A percentile compares a stretch with the other conserved stretches of the same genome.
These are phyloP conservation scores for Xanthoconium stramineum DNA, from an alignment of 768 basidiomycete species.

Conservation along the genomic window DNA sequence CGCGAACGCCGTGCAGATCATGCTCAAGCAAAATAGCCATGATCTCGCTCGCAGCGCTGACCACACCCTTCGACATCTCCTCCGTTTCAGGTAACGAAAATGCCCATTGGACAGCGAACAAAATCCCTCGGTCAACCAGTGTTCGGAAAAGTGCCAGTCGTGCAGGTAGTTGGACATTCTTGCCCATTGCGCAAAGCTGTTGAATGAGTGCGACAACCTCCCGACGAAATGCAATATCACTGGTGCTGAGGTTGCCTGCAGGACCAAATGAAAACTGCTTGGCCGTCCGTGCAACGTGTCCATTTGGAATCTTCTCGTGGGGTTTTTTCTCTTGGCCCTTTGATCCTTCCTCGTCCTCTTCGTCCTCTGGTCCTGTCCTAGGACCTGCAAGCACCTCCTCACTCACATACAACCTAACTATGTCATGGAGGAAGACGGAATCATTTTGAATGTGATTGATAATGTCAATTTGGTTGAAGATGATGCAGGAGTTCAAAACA, in stretches of 20 bases:
- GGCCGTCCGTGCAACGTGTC: constrained; percentile 24
- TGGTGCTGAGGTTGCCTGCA: constrained; percentile 51
- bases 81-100: constrained; percentile 65
- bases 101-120: constrained; percentile 93
- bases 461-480: constrained; percentile 99
- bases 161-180: constrained; percentile 88
- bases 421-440: constrained; percentile 66
- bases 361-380: constrained; percentile 28
- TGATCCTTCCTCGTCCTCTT: constrained; percentile 25
- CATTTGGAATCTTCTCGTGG: constrained; percentile 35
- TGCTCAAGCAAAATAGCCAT: constrained; percentile 85
- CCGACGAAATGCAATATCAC: constrained; percentile 54
- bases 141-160: constrained; percentile 84
- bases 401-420: constrained; percentile 74
- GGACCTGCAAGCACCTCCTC: constrained; percentile 57
- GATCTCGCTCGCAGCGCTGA: constrained; percentile 83
- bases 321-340: constrained; percentile 38
- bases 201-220: constrained; percentile 88
- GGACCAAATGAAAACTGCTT: constrained; percentile 53
- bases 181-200: constrained; percentile 92
- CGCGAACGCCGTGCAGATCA: constrained; percentile 81
- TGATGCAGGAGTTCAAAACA: constrained; percentile 94
- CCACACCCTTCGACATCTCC: constrained; percentile 49
- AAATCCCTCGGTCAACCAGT: constrained; percentile 82
- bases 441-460: constrained; percentile 86